phyloP scores from a whole-genome alignment of 371 early-diverging fungal species.

The Sporodiniella umbellata region DNA sequence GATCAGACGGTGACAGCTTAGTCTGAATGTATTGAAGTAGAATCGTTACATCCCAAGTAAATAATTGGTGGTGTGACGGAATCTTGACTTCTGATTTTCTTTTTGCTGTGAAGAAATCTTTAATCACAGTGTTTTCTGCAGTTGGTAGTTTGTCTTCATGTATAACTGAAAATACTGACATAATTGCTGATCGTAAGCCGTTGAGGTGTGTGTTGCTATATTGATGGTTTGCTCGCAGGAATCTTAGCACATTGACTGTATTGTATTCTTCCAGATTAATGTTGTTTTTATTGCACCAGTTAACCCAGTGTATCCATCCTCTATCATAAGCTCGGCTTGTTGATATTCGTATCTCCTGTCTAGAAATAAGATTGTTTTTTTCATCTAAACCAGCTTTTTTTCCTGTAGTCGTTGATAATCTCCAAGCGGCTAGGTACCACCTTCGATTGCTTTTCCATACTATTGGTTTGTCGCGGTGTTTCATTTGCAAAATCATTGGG shows the following conservation, averaged over 20 bases:
- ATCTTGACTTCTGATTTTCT: background rate
- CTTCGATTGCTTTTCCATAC: background rate
- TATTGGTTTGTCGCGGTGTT: background rate
- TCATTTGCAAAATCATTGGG: conserved; percentile 4
- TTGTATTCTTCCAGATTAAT: background rate
- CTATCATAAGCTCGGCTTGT: conserved; percentile 1
- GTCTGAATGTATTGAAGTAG: background rate
- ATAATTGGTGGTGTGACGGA: background rate
- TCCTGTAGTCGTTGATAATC: conserved; percentile 5
- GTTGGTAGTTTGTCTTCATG: background rate
- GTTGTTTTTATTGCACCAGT: background rate
- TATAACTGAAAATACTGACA: background rate
- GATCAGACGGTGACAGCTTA: background rate
- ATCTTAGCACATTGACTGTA: background rate
- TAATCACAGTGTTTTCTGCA: background rate
- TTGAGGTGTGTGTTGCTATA: background rate
- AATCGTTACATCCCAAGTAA: background rate
- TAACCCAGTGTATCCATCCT: conserved; percentile 3
- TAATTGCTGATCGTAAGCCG: conserved; percentile 2
- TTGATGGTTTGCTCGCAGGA: background rate
- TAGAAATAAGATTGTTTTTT: background rate
- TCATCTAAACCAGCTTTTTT: background rate
- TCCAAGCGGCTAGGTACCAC: background rate
- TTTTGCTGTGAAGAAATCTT: conserved; percentile 3
- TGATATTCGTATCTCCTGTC: background rate